A percentile compares a stretch with the other conserved stretches of the same genome.
These are phyloP conservation scores for Verticillium dahliae DNA, from an alignment of 2,329 filamentous ascomycete genomes.

Conservation along the genomic window DNA sequence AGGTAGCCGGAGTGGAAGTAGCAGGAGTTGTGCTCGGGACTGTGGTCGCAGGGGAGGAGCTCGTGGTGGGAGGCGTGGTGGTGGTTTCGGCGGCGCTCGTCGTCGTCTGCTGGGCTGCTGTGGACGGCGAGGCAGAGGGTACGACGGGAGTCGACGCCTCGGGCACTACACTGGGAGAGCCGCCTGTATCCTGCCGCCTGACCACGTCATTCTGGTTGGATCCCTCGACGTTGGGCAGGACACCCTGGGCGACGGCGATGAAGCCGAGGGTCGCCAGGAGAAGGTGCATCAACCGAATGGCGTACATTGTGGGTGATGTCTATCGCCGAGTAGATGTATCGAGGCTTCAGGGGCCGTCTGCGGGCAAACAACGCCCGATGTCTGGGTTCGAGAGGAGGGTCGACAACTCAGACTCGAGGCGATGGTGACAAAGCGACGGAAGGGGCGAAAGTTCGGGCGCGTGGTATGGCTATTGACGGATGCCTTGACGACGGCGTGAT, in stretches of 20 bases:
- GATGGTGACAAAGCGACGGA: conserved; percentile 1
- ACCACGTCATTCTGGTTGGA: conserved; percentile 2
- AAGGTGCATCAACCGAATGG: conserved; percentile 35
- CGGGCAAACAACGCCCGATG: neutral
- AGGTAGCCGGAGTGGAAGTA: conserved; percentile 10
- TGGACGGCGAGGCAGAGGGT: conserved; percentile 3
- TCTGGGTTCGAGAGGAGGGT: neutral
- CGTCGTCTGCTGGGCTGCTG: conserved; percentile 7
- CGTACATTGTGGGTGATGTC: conserved; percentile 34
- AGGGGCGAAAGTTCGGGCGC: neutral
- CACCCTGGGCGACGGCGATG: conserved; percentile 37
- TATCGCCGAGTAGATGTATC: too few relatives aligned
- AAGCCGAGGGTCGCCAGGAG: conserved; percentile 43
- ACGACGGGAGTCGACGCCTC: neutral
- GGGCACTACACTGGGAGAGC: neutral
- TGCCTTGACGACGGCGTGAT: neutral
- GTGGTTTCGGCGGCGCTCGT: conserved; percentile 7
- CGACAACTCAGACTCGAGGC: neutral
- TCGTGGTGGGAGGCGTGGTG: conserved; percentile 9
- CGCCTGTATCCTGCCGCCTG: conserved; percentile 3
- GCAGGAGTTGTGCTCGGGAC: conserved; percentile 6
- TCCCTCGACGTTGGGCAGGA: conserved; percentile 17
- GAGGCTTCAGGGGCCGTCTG: neutral
- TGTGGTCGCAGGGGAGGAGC: conserved; percentile 8
- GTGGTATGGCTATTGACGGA: neutral